Evolutionary conservation across 2,329 filamentous ascomycete species (phyloP), one percentile per base, ranked within the genome.

Genomic region (Basipetospora chlamydospora): DNA sequence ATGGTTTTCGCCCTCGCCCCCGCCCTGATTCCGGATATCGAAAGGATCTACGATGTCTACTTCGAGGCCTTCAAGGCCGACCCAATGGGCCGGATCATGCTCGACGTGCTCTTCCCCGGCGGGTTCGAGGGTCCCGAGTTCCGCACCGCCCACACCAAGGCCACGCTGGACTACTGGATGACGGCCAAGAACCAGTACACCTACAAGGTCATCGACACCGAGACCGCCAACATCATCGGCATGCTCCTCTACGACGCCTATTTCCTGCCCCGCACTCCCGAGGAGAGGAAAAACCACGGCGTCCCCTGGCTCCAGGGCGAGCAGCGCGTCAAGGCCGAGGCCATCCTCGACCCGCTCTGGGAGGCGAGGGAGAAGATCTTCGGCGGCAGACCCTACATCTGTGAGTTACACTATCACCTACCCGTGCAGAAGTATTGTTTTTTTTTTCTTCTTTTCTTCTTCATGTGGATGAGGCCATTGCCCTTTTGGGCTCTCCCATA

Each of bases 221-320:
- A 53, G 3, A 60, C 55, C 1, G 56, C 57, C 11, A 53, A 59
- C 21, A 56, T 66, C 25, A 51, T 64, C 16, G 64, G 63, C 33
- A 66, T 67, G 58, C 61, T 55, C 3, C 52, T 67, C 13, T 59
- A 56, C 43, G 60, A 68, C 39, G 50, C 61, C 5, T 62, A 60
- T 43, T 39, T 62, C 35, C 42, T 45, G 16, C 47, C 55, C 44
- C 47, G 57, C 17, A 49, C 51, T 7, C 51, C 55, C 5, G 59
- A 61, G 40, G 60, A 66, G 43, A 56, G 63, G 42, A 52, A 52
- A 36, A 60, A 60, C 39, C 55, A 56, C 2, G 61, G 63, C 25
- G 56, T 66, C 11, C 51, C 53, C 8, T 67, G 63, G 62, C 47
- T 68, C 17, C 45, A 61, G 41, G 62, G 63, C 4, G 51, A 58